Conservation (phyloP, 1,284 basidiomycete species). For the Leccinum solheimii region DNA sequence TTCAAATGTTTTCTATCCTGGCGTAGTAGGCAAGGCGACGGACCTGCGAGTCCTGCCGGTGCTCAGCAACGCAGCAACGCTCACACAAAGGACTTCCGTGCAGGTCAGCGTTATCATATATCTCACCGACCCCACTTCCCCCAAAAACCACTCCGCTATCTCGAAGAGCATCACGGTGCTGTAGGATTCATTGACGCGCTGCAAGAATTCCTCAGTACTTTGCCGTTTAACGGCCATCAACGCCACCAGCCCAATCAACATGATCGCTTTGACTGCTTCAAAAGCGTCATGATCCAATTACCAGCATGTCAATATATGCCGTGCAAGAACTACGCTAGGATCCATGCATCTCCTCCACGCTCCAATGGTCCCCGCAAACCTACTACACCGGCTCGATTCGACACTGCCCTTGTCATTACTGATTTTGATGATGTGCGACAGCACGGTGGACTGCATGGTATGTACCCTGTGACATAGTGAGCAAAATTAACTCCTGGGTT, state of each 20-base stretch:
- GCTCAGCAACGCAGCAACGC: neutral
- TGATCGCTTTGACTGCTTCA: no score
- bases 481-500: no score
- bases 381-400: no score
- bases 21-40: neutral
- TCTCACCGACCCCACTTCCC: neutral
- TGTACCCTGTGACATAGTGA: no score
- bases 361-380: no score
- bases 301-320: no score
- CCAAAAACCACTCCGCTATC: neutral
- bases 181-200: neutral
- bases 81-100: neutral
- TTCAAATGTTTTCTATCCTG: conserved; percentile 4
- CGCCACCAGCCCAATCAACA: neutral
- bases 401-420: no score
- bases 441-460: no score
- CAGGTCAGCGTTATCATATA: neutral
- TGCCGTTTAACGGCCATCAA: neutral
- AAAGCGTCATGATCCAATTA: no score
- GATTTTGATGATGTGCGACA: no score
- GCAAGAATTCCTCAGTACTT: neutral
- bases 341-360: no score
- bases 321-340: no score
- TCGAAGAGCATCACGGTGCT: neutral
- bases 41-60: neutral